A percentile compares a stretch with the other conserved stretches of the same genome.
phyloP scores from a whole-genome alignment of 169 alveolate genomes.

The Plasmodium coatneyi region DNA sequence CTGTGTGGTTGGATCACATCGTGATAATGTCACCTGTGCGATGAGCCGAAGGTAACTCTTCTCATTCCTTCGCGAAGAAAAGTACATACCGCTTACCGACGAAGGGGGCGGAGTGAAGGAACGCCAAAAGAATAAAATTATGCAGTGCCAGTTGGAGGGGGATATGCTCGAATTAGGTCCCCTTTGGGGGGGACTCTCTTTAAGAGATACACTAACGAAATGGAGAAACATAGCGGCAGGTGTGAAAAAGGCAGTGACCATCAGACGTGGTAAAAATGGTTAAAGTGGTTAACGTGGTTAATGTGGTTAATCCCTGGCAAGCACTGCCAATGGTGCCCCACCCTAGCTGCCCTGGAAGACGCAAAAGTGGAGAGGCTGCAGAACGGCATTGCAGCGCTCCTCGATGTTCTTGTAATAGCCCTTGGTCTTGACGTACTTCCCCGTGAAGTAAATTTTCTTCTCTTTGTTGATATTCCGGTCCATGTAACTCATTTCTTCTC shows the following conservation, averaged over 20 bases:
- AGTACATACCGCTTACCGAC: neutral
- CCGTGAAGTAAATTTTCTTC: conserved; percentile 24
- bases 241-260: too few species aligned
- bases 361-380: conserved; percentile 44
- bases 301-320: neutral
- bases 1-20: neutral
- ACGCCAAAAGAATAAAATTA: too few species aligned
- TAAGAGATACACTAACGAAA: neutral
- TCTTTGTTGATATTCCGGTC: neutral
- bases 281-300: neutral
- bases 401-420: conserved; percentile 46
- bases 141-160: neutral
- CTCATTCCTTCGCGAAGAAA: neutral
- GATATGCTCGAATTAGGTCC: neutral
- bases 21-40: neutral
- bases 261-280: too few species aligned
- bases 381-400: conserved; percentile 64
- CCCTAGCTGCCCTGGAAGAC: neutral
- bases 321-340: neutral
- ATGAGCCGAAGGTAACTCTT: neutral
- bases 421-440: conserved; percentile 40
- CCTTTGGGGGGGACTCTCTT: neutral
- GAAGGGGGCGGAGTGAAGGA: neutral
- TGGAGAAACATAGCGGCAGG: neutral
- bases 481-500: conserved; percentile 24